These are phyloP conservation scores for Lupinus albus DNA, from an alignment of 306 rosid species.

Conservation along the genomic window DNA sequence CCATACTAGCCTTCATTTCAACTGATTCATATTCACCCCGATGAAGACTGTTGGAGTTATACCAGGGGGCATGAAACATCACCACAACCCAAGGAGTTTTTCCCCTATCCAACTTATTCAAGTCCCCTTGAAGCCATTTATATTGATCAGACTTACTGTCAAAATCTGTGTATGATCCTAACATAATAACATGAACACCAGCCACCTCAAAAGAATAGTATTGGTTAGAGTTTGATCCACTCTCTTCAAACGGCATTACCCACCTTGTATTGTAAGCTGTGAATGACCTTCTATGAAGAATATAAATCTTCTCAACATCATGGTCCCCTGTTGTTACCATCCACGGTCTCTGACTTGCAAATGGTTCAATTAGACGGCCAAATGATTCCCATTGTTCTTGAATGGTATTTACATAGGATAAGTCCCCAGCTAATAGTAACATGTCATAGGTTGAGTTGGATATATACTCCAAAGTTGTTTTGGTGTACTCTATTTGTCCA, in stretches of 20 bases:
- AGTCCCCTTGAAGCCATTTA: constrained; percentile 63
- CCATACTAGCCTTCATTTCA: constrained; percentile 72
- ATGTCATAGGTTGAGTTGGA: constrained; percentile 61
- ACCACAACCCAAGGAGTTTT: constrained; percentile 72
- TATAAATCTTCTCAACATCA: constrained; percentile 61
- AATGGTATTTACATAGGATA: constrained; percentile 57
- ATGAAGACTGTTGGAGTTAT: constrained; percentile 75
- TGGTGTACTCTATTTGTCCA: constrained; percentile 89
- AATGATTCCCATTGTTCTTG: constrained; percentile 75
- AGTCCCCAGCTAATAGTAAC: constrained; percentile 78
- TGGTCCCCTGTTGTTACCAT: constrained; percentile 93
- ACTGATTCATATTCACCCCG: constrained; percentile 64
- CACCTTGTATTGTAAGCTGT: constrained; percentile 85
- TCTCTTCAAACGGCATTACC: constrained; percentile 73
- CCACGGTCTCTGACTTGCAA: constrained; percentile 88
- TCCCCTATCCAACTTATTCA: constrained; percentile 52
- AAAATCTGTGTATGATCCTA: constrained; percentile 79
- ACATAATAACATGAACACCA: constrained; percentile 79
- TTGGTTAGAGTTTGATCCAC: constrained; percentile 78
- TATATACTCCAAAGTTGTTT: constrained; percentile 62
- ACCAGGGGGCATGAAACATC: constrained; percentile 89
- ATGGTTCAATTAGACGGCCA: constrained; percentile 75
- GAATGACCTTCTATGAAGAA: constrained; percentile 47
- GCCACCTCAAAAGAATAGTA: constrained; percentile 79
- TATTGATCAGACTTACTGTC: constrained; percentile 57